These are phyloP conservation scores for Rheum nobile DNA, from an alignment of 148 eudicot species.

Conservation along the genomic window DNA sequence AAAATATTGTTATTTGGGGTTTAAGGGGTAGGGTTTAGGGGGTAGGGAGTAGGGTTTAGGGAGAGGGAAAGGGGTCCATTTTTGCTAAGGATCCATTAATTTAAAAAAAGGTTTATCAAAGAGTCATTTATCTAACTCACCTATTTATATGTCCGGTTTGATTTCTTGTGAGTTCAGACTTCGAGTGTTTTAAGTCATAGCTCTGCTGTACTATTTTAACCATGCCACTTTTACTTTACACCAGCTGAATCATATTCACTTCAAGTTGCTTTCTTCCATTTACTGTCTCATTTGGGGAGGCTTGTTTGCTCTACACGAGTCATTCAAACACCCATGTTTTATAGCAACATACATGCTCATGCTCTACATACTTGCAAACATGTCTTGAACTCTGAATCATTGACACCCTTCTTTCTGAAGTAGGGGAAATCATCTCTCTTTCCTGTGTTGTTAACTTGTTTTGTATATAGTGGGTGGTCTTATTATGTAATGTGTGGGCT, in stretches of 20 bases:
- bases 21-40: too few species aligned
- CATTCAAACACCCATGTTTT: background rate
- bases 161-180: constrained; percentile 3
- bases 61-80: too few species aligned
- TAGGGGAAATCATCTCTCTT: background rate
- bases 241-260: constrained; percentile 8
- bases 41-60: too few species aligned
- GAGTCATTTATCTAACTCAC: too few species aligned
- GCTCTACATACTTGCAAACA: background rate
- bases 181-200: constrained; percentile 1
- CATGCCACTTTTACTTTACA: background rate
- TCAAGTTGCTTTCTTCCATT: constrained; percentile 3
- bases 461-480: background rate
- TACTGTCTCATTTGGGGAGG: constrained; percentile 4
- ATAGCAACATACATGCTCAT: background rate
- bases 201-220: constrained; percentile 2
- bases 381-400: background rate
- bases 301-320: background rate
- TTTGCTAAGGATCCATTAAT: too few species aligned
- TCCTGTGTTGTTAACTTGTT: background rate
- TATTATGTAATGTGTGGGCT: background rate
- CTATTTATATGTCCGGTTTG: constrained; percentile 2
- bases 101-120: too few species aligned
- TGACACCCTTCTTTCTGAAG: background rate
- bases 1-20: too few species aligned